Conservation (phyloP, 2,329 filamentous ascomycete species). For the Arthrobotrys sinensis region DNA sequence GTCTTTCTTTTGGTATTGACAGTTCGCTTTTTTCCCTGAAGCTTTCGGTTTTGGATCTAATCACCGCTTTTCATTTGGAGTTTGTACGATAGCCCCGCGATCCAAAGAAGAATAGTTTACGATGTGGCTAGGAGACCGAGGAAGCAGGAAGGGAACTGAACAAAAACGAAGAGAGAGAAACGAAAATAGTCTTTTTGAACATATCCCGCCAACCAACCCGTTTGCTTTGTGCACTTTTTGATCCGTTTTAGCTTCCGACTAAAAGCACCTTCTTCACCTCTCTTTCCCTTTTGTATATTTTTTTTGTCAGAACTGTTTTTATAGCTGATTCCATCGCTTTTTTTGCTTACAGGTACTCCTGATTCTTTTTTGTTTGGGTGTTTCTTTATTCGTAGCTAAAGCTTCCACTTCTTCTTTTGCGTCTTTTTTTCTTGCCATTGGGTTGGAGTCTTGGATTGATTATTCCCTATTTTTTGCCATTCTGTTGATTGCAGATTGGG, state of each 20-base stretch:
- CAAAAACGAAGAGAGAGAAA: too few relatives aligned
- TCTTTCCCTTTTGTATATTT: slow-evolving; percentile 46
- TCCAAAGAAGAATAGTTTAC: slow-evolving; percentile 23
- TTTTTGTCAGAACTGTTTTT: background rate
- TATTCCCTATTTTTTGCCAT: background rate
- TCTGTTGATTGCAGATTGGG: slow-evolving; percentile 5
- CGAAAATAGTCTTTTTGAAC: slow-evolving; percentile 19
- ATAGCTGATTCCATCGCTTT: slow-evolving; percentile 26
- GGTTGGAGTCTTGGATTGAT: slow-evolving; percentile 60
- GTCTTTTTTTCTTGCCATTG: slow-evolving; percentile 42
- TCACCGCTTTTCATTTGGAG: slow-evolving; percentile 14
- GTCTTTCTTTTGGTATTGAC: slow-evolving; percentile 13
- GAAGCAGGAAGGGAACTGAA: background rate
- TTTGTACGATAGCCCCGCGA: slow-evolving; percentile 46
- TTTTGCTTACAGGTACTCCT: slow-evolving; percentile 26
- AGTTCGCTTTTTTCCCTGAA: slow-evolving; percentile 8
- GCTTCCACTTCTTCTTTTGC: slow-evolving; percentile 12
- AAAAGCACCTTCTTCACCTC: slow-evolving; percentile 41
- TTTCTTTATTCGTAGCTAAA: slow-evolving; percentile 20
- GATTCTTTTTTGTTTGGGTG: slow-evolving; percentile 47
- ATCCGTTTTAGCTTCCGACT: slow-evolving; percentile 5
- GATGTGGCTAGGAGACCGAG: slow-evolving; percentile 4
- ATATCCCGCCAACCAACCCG: slow-evolving; percentile 1
- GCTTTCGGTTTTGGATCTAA: slow-evolving; percentile 24
- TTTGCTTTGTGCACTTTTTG: slow-evolving; percentile 23